These are phyloP conservation scores for Eleusine coracana DNA, from an alignment of 176 grass and related monocot species.

Conservation along the genomic window DNA sequence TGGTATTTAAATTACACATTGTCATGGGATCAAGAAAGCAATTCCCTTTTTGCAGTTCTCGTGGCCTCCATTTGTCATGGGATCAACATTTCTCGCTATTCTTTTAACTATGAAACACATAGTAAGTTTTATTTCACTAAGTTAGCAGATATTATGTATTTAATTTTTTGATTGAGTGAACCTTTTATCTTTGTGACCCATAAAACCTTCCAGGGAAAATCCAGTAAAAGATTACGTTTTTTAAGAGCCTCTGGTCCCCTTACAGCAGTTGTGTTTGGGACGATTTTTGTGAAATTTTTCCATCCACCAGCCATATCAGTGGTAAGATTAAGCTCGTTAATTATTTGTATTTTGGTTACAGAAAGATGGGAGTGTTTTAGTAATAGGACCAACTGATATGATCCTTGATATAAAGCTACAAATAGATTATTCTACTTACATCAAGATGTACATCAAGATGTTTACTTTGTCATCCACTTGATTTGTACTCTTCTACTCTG, in stretches of 20 bases:
- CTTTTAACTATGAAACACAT: slow-evolving; percentile 87
- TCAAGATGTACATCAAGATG: not conserved
- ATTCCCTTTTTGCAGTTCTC: slow-evolving; percentile 70
- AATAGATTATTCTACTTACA: not conserved
- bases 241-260: slow-evolving; percentile 86
- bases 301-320: slow-evolving; percentile 84
- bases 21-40: slow-evolving; percentile 27
- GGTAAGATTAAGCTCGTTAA: slow-evolving; percentile 59
- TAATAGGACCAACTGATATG: not conserved
- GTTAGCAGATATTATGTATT: not conserved
- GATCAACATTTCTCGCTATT: slow-evolving; percentile 73
- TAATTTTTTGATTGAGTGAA: not conserved
- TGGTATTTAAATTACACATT: slow-evolving; percentile 8
- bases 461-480: not conserved
- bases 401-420: not conserved
- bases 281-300: slow-evolving; percentile 89
- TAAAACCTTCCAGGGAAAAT: slow-evolving; percentile 78
- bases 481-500: not conserved
- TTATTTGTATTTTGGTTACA: not conserved
- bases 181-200: slow-evolving; percentile 13
- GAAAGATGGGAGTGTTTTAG: not conserved
- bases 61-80: slow-evolving; percentile 92
- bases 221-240: slow-evolving; percentile 67
- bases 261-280: slow-evolving; percentile 88
- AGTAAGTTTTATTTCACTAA: slow-evolving; percentile 49